Percentiles rank a stretch among this genome's conserved stretches.
Evolutionary conservation across 257 asterid species (phyloP).

Genomic region (Salvia hispanica): DNA sequence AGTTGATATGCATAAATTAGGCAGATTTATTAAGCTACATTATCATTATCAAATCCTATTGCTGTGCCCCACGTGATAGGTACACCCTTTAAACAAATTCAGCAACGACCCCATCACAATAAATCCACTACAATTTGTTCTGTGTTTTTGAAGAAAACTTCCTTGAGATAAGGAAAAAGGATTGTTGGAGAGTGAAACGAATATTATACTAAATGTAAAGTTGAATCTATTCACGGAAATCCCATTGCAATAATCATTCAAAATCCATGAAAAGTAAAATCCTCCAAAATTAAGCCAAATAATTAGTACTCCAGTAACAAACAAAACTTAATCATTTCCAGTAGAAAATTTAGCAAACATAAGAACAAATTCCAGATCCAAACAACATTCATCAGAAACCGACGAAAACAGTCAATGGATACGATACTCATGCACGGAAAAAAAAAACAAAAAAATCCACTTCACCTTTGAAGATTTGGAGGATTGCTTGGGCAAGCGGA

Average conservation of each 20-base stretch:
- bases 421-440: constrained; percentile 25
- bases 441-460: neutral
- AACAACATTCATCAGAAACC: neutral
- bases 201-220: constrained; percentile 12
- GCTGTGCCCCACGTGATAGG: constrained; percentile 47
- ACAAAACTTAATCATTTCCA: constrained; percentile 1
- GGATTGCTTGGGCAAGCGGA: constrained; percentile 52
- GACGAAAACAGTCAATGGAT: neutral
- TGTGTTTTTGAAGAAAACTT: constrained; percentile 13
- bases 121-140: constrained; percentile 31
- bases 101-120: constrained; percentile 38
- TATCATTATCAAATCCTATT: constrained; percentile 33
- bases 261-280: neutral
- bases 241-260: constrained; percentile 16
- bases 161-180: constrained; percentile 20
- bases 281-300: neutral
- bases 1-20: constrained; percentile 29
- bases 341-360: neutral
- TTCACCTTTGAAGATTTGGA: constrained; percentile 63
- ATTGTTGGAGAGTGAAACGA: constrained; percentile 19
- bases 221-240: constrained; percentile 17
- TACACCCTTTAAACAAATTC: constrained; percentile 40
- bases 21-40: constrained; percentile 34
- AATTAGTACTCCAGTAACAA: neutral
- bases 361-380: neutral